Evolutionary conservation across 805 yeast genomes (phyloP).

Genomic region (Wickerhamiella alocasiicola): DNA sequence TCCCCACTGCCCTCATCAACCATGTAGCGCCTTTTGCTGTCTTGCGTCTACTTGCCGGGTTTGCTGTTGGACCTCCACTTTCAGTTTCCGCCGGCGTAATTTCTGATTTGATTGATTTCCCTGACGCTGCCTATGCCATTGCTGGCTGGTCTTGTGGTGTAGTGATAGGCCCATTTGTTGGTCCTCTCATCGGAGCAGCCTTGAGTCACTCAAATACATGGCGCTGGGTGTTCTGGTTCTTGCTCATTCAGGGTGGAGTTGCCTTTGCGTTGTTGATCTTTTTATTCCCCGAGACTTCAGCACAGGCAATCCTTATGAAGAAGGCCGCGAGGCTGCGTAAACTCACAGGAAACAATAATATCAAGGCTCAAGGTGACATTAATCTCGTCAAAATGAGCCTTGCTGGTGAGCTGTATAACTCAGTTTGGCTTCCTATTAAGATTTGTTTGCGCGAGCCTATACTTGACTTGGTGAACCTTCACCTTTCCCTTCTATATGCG

Average conservation of each 20-base stretch:
- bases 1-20: conserved; percentile 41
- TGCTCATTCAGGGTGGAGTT: conserved; percentile 31
- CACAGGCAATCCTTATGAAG: conserved; percentile 34
- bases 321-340: conserved; percentile 38
- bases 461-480: conserved; percentile 38
- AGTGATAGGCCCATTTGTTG: conserved; percentile 42
- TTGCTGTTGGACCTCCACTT: conserved; percentile 44
- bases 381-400: not conserved
- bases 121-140: conserved; percentile 36
- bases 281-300: conserved; percentile 42
- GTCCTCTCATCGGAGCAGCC: conserved; percentile 46
- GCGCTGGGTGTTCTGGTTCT: conserved; percentile 46
- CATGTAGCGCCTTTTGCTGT: conserved; percentile 41
- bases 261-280: conserved; percentile 29
- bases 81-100: conserved; percentile 49
- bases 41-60: conserved; percentile 41
- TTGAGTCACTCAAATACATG: conserved; percentile 36
- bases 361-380: conserved; percentile 16
- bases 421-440: conserved; percentile 31
- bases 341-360: conserved; percentile 25
- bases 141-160: conserved; percentile 44
- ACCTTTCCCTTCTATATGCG: conserved; percentile 42
- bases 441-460: conserved; percentile 44
- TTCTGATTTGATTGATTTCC: conserved; percentile 36
- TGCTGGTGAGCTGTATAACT: conserved; percentile 12